Evolutionary conservation across 78 protist genomes (phyloP).

Genomic region (Tieghemostelium lacteum): DNA sequence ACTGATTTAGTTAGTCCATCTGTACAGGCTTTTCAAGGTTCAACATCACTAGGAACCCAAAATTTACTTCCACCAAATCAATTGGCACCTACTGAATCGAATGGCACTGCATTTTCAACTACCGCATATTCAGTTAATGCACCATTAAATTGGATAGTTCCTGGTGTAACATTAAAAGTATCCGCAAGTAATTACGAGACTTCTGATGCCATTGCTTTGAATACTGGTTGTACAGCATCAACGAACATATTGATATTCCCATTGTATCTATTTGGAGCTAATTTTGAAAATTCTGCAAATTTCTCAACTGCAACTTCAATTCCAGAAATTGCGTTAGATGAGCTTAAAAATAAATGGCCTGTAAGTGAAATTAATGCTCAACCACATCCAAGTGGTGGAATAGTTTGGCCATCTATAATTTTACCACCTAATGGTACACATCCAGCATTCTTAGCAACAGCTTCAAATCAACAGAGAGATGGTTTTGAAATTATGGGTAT

Average conservation of each 20-base stretch:
- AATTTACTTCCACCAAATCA: constrained; percentile 6
- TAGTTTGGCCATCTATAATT: constrained; percentile 8
- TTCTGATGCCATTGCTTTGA: background rate
- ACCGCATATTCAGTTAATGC: background rate
- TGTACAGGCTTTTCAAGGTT: background rate
- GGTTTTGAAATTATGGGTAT: constrained; percentile 10
- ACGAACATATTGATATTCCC: constrained; percentile 12
- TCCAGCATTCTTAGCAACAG: background rate
- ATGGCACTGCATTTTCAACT: constrained; percentile 11
- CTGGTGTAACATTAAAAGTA: background rate
- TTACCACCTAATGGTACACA: background rate
- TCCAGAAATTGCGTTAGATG: background rate
- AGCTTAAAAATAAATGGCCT: constrained; percentile 38
- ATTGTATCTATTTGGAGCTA: constrained; percentile 43
- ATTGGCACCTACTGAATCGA: constrained; percentile 27
- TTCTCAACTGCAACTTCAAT: background rate
- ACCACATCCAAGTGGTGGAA: background rate
- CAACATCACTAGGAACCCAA: background rate
- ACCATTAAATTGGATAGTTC: background rate
- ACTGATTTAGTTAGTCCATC: background rate
- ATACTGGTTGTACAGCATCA: background rate
- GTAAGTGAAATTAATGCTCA: background rate
- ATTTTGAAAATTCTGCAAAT: background rate
- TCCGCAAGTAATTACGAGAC: background rate
- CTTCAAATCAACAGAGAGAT: background rate